Percentiles rank a stretch among this genome's conserved stretches.
These are phyloP conservation scores for Aspergillus ellipticus DNA, from an alignment of 495 filamentous ascomycete species.

Conservation along the genomic window DNA sequence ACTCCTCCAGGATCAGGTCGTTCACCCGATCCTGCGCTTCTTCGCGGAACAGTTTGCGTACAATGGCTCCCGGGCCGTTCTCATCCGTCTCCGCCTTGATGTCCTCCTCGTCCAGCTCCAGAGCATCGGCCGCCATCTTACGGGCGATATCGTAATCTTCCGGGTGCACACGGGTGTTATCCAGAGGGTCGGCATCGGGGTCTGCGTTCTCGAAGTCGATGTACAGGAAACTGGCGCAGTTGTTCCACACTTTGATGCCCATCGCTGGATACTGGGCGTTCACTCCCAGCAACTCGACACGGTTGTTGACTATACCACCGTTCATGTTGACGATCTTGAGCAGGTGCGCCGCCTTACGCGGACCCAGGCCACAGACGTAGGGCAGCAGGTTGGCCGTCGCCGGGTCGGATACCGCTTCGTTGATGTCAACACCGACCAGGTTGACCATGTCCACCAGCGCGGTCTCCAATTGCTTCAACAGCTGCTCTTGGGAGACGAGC, in stretches of 20 bases:
- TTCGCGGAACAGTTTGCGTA: constrained; percentile 87
- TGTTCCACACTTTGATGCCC: constrained; percentile 87
- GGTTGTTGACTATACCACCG: constrained; percentile 74
- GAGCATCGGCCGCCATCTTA: constrained; percentile 96
- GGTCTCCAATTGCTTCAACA: constrained; percentile 80
- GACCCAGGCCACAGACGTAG: constrained; percentile 90
- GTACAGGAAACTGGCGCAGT: constrained; percentile 90
- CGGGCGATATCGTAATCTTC: constrained; percentile 97
- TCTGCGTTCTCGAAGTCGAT: constrained; percentile 81
- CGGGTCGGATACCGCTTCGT: constrained; percentile 75
- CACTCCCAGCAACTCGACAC: constrained; percentile 84
- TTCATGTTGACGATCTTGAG: constrained; percentile 88
- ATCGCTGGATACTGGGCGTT: constrained; percentile 78
- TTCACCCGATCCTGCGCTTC: constrained; percentile 92
- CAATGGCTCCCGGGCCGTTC: constrained; percentile 80
- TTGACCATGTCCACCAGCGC: constrained; percentile 99
- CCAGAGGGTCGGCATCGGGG: constrained; percentile 77
- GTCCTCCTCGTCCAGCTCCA: constrained; percentile 96
- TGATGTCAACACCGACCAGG: constrained; percentile 88
- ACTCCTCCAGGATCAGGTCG: constrained; percentile 92
- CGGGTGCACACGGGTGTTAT: constrained; percentile 94
- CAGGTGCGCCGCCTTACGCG: constrained; percentile 80
- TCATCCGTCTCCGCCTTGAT: constrained; percentile 91
- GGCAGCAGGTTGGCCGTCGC: constrained; percentile 84
- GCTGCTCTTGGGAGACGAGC: constrained; percentile 78